These are phyloP conservation scores for Camellia oleifera DNA, from an alignment of 179 eudicot genomes.

Conservation along the genomic window DNA sequence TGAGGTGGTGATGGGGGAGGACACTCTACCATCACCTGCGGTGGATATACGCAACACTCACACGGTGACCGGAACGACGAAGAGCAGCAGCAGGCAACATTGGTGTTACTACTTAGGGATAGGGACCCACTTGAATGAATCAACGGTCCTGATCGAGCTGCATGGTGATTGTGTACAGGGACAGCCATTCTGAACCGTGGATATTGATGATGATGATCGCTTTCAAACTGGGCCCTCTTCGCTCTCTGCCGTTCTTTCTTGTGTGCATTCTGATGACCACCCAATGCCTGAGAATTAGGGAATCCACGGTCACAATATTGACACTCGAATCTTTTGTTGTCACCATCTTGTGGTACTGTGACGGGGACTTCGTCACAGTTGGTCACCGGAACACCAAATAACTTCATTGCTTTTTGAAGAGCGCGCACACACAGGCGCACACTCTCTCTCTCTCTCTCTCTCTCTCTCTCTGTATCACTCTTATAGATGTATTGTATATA, in stretches of 20 bases:
- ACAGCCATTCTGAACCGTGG: conserved; percentile 18
- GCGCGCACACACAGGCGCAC: no score
- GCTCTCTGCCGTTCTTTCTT: conserved; percentile 40
- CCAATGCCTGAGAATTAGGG: conserved; percentile 44
- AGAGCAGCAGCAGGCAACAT: no score
- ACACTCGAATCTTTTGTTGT: conserved; percentile 32
- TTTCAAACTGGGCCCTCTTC: conserved; percentile 29
- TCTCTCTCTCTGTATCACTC: no score
- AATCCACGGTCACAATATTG: conserved; percentile 39
- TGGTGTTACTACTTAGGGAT: no score
- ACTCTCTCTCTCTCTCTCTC: no score
- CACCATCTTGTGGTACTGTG: conserved; percentile 10
- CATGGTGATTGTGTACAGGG: conserved; percentile 17
- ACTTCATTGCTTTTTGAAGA: conserved; percentile 18
- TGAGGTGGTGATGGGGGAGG: conserved; percentile 18
- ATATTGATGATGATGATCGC: conserved; percentile 10
- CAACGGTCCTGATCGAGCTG: conserved; percentile 22
- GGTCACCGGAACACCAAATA: conserved; percentile 33
- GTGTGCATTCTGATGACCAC: conserved; percentile 54
- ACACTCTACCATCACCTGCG: conserved; percentile 20
- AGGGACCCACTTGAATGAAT: conserved; percentile 2
- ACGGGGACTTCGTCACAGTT: conserved; percentile 14
- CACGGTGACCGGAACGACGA: not conserved
- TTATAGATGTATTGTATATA: not conserved
- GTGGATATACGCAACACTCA: conserved; percentile 18